Percentiles rank a stretch among this genome's conserved stretches.
These are phyloP conservation scores for Westerdykella ornata DNA, from an alignment of 2,329 filamentous ascomycete species.

Conservation along the genomic window DNA sequence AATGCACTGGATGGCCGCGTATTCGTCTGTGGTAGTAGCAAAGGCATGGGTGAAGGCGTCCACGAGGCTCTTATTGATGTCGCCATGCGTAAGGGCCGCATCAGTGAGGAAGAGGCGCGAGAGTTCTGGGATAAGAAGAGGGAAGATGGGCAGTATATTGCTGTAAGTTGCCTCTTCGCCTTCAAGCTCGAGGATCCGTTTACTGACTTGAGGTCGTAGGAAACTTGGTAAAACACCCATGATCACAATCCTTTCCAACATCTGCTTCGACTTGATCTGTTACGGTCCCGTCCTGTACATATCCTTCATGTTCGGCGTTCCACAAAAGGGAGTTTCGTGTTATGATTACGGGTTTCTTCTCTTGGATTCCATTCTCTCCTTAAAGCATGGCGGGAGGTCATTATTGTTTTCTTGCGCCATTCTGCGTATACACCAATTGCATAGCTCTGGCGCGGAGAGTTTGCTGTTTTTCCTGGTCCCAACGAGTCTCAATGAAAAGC, in stretches of 20 bases:
- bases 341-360: no score
- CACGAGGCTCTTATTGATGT: conserved; percentile 82
- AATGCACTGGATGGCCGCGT: conserved; percentile 92
- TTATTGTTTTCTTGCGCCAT: no score
- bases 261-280: no score
- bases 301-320: no score
- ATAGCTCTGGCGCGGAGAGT: no score
- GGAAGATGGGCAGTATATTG: conserved; percentile 90
- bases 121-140: conserved; percentile 91
- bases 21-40: conserved; percentile 91
- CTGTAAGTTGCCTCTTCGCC: conserved; percentile 43
- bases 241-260: background rate
- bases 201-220: conserved; percentile 2
- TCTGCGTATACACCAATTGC: no score
- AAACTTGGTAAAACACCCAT: conserved; percentile 7
- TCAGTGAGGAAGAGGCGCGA: conserved; percentile 72
- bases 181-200: background rate
- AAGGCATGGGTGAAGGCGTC: conserved; percentile 97
- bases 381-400: no score
- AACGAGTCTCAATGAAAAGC: no score
- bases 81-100: conserved; percentile 83
- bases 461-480: no score
- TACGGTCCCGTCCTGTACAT: no score
- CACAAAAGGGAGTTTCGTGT: no score
- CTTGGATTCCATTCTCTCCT: no score